phyloP scores from a whole-genome alignment of 73 alveolate species.

The Stentor coeruleus region DNA sequence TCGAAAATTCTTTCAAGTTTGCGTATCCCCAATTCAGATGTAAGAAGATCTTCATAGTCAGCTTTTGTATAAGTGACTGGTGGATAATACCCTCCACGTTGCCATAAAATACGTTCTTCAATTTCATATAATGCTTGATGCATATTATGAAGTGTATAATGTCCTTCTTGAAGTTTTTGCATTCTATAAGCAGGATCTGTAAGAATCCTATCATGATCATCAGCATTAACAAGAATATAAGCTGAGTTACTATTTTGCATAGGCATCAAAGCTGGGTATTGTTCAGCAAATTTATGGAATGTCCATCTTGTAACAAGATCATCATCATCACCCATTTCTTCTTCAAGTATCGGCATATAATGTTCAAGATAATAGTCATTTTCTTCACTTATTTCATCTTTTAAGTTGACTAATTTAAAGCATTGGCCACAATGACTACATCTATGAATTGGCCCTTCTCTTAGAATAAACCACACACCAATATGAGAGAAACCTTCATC shows the following conservation, averaged over 20 bases:
- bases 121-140: constrained; percentile 64
- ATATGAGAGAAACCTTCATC: constrained; percentile 84
- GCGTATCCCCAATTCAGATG: constrained; percentile 44
- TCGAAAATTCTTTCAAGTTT: constrained; percentile 69
- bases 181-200: constrained; percentile 87
- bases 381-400: constrained; percentile 71
- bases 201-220: constrained; percentile 75
- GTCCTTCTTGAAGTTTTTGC: constrained; percentile 65
- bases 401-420: constrained; percentile 78
- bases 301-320: constrained; percentile 29
- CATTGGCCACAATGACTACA: constrained; percentile 82
- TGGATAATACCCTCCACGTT: background rate
- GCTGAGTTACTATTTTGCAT: constrained; percentile 47
- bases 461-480: constrained; percentile 64
- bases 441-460: constrained; percentile 89
- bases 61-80: background rate
- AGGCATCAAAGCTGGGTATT: constrained; percentile 39
- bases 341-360: constrained; percentile 64
- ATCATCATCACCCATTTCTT: constrained; percentile 74
- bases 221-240: constrained; percentile 70
- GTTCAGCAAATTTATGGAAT: constrained; percentile 48
- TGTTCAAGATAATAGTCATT: constrained; percentile 69
- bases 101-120: constrained; percentile 35
- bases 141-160: constrained; percentile 58
- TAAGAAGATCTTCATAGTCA: constrained; percentile 27